Conservation (phyloP, 768 basidiomycete species). For the Crassisporium funariophilum region DNA sequence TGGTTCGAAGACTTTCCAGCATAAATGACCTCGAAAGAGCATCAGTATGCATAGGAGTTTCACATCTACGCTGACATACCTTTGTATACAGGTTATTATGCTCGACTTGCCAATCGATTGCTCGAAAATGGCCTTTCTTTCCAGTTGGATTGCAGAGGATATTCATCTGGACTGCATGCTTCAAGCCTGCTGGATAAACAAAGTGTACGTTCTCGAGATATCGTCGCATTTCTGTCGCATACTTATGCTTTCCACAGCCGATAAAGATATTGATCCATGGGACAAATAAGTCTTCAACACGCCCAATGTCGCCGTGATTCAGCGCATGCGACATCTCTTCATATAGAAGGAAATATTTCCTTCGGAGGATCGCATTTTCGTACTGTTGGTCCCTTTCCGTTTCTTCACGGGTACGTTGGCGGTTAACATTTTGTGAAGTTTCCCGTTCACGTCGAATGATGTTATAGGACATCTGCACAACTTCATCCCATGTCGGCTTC, state of each 20-base stretch:
- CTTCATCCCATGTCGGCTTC: constrained; percentile 27
- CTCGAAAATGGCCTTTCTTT: constrained; percentile 27
- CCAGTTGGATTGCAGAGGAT: constrained; percentile 41
- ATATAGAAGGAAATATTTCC: constrained; percentile 41
- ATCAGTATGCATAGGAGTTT: not conserved
- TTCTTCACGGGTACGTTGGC: not conserved
- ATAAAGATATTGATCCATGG: constrained; percentile 30
- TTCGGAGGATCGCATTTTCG: constrained; percentile 33
- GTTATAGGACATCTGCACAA: constrained; percentile 24
- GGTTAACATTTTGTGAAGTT: not conserved
- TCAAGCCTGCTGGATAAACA: constrained; percentile 22
- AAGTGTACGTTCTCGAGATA: constrained; percentile 30
- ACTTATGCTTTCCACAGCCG: constrained; percentile 37
- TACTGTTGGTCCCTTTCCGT: constrained; percentile 28
- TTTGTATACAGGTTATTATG: constrained; percentile 45
- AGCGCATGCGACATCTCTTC: constrained; percentile 38
- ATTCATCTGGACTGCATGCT: constrained; percentile 27
- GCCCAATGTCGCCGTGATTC: constrained; percentile 34
- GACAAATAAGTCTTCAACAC: constrained; percentile 24
- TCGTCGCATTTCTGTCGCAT: constrained; percentile 27
- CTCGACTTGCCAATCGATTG: constrained; percentile 43
- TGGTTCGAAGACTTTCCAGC: constrained; percentile 36
- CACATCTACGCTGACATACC: constrained; percentile 22
- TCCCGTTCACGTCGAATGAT: constrained; percentile 25
- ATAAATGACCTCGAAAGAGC: constrained; percentile 28